These are phyloP conservation scores for Exobasidium cylindrosporum DNA, from an alignment of 1,284 basidiomycete species.

Conservation along the genomic window DNA sequence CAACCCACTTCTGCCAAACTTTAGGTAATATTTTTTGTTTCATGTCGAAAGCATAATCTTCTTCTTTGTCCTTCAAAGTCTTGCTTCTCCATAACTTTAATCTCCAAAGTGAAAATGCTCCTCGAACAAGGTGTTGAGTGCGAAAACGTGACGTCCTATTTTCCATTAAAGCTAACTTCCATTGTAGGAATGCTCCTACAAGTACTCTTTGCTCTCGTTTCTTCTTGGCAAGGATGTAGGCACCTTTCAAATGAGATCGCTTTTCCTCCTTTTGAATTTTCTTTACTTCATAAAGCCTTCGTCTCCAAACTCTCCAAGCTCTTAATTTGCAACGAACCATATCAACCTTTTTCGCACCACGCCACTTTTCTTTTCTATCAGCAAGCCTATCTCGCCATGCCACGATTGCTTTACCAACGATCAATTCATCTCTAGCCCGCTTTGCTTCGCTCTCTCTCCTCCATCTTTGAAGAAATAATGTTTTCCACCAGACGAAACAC, in stretches of 20 bases:
- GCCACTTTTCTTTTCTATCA: neutral
- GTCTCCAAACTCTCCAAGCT: conserved; percentile 6
- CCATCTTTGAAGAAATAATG: neutral
- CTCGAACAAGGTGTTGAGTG: conserved; percentile 24
- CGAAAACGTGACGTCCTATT: conserved; percentile 22
- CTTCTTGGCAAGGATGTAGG: conserved; percentile 21
- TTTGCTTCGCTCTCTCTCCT: neutral
- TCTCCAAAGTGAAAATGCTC: conserved; percentile 33
- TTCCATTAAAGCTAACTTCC: conserved; percentile 16
- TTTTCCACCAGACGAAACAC: conserved; percentile 8
- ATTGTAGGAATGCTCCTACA: conserved; percentile 13
- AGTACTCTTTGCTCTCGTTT: conserved; percentile 16
- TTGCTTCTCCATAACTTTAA: conserved; percentile 18
- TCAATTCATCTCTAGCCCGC: neutral
- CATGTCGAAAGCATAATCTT: conserved; percentile 6
- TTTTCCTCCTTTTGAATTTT: conserved; percentile 25
- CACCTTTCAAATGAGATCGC: conserved; percentile 23
- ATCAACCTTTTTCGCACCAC: conserved; percentile 4
- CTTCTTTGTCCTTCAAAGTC: conserved; percentile 20
- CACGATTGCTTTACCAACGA: neutral
- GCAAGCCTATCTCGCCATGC: neutral
- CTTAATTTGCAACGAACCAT: conserved; percentile 7
- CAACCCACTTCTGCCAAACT: conserved; percentile 22
- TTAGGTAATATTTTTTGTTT: conserved; percentile 9
- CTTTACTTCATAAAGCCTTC: neutral